A percentile compares a stretch with the other conserved stretches of the same genome.
Conservation (phyloP, 768 basidiomycete species). For the Termitomyces titanicus region DNA sequence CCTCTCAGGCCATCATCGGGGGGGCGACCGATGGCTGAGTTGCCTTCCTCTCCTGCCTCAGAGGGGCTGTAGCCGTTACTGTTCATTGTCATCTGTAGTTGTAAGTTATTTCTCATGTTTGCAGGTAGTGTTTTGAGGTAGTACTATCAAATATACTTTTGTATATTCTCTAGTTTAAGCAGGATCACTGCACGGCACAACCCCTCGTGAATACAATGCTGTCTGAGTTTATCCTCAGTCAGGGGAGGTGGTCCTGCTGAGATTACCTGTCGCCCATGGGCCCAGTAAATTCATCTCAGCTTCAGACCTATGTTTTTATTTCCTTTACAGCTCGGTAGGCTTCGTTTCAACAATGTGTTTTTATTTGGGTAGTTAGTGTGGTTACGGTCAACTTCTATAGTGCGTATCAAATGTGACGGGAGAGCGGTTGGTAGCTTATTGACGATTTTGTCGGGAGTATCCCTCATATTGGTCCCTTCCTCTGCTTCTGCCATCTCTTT, state of each 20-base stretch:
- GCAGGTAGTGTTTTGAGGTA: neutral
- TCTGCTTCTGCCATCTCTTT: no score
- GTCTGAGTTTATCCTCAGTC: neutral
- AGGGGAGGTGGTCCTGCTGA: neutral
- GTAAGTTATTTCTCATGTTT: neutral
- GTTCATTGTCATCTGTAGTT: neutral
- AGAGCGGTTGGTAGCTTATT: no score
- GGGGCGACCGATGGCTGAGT: neutral
- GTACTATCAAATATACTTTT: neutral
- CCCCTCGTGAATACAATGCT: neutral
- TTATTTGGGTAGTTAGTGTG: no score
- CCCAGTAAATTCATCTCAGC: neutral
- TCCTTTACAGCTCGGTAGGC: no score
- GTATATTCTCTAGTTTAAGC: neutral
- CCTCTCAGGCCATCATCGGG: neutral
- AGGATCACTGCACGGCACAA: neutral
- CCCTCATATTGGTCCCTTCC: no score
- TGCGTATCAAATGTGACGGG: no score
- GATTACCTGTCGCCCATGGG: neutral
- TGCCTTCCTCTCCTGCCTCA: neutral
- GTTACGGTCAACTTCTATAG: no score
- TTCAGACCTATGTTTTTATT: neutral
- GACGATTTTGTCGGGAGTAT: no score
- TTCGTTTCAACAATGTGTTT: no score
- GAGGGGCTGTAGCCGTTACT: neutral